A percentile compares a stretch with the other conserved stretches of the same genome.
These are phyloP conservation scores for Beta corolliflora DNA, from an alignment of 179 eudicot species.

Conservation along the genomic window DNA sequence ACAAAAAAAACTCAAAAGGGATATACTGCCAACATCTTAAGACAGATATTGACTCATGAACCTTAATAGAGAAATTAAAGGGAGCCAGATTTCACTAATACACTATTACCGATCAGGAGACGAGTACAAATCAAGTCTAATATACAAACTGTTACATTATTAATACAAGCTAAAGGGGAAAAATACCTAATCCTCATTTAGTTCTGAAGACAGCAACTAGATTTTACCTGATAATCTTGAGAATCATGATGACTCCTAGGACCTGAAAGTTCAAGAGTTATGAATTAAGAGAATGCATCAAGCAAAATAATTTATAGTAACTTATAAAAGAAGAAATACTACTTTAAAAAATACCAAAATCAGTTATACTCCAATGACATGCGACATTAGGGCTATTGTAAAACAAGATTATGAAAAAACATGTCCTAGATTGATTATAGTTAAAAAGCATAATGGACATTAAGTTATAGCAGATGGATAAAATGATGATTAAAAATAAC, in stretches of 20 bases:
- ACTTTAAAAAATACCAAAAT: background rate
- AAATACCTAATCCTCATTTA: background rate
- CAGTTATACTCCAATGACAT: background rate
- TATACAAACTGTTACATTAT: background rate
- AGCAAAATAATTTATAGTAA: background rate
- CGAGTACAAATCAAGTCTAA: background rate
- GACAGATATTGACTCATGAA: background rate
- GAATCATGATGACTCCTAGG: slow-evolving; percentile 62
- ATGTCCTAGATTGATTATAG: background rate
- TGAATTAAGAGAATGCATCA: slow-evolving; percentile 19
- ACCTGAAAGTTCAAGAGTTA: slow-evolving; percentile 47
- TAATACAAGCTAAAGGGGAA: background rate
- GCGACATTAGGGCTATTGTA: background rate
- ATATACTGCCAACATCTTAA: background rate
- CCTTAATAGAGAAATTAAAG: background rate
- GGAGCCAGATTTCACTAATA: background rate
- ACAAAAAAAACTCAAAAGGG: background rate
- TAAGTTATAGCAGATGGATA: background rate
- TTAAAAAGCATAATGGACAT: slow-evolving; percentile 1
- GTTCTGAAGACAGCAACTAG: slow-evolving; percentile 3
- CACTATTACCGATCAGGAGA: background rate
- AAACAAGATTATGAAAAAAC: background rate
- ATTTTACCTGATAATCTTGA: slow-evolving; percentile 69
- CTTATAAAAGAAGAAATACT: background rate
- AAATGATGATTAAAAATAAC: background rate